Base-by-base conservation (phyloP, 75 land plant species). In the Picea glauca region DNA sequence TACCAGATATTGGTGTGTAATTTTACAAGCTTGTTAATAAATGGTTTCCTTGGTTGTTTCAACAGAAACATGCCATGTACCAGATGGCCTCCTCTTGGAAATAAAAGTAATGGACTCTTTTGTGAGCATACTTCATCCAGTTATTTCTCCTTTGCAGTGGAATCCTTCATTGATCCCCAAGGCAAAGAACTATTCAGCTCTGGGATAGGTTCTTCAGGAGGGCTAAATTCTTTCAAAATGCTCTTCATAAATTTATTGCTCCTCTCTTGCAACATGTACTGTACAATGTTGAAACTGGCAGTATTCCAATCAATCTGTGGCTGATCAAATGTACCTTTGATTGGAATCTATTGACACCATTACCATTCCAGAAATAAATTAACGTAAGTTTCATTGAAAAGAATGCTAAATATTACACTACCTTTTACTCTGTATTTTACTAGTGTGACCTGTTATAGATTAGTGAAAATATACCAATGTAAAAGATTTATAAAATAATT, bases 291-390 rank as follows among this genome's bases (percentile, higher is more conserved):
- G 15, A 82, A 57, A 72, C 82, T 83, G 35, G 85, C 83, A 6
- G 74, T n/a, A 76, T 61, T 76, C 57, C 76, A 76, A 67, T 84
- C 85, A 32, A 84, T 68, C 50, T 81, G 78, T 15, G 85, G 85
- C 26, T 78, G 78, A 20, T 77, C 85, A 35, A 81, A 67, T 13
- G 79, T 81, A 59, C 85, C 85, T 68, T 60, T 32, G 26, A 84
- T 60, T 38, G 85, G 85, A 58, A 84, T 80, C 85, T 84, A 62
- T 73, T 56, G 60, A 78, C 7, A 58, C 57, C 13, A 58, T 32
- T 20, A 77, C 5, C 60, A 56, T 43, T 50, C 56, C 56, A 50
- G 56, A 50, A 40, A 72, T 14, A 76, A 76, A 57, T 35, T 12
- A 17, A 50, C 50, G 20, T 26, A 18, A 21, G 31, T 46, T 30